A percentile compares a stretch with the other conserved stretches of the same genome.
Evolutionary conservation across 176 grass and related monocot species (phyloP).

Genomic region (Themeda triandra): DNA sequence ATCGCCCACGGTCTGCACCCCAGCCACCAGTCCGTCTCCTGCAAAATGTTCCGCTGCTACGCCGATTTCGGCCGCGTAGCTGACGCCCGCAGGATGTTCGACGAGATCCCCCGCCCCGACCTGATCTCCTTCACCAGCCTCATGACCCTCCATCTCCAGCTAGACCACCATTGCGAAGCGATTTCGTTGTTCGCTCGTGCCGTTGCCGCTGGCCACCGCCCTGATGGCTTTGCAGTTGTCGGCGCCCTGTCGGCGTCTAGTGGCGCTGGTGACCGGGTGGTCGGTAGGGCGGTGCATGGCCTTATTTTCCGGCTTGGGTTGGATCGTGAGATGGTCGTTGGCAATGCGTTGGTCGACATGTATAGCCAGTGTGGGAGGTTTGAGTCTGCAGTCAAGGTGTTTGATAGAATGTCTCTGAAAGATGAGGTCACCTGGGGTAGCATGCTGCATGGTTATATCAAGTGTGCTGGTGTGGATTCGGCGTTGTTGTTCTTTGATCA

Average conservation of each 20-base stretch:
- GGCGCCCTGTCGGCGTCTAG: conserved; percentile 36
- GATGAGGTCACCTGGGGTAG: conserved; percentile 57
- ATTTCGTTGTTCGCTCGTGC: conserved; percentile 25
- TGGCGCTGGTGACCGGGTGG: neutral
- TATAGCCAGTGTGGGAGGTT: conserved; percentile 44
- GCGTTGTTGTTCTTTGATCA: conserved; percentile 42
- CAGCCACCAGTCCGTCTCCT: conserved; percentile 40
- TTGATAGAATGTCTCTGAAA: conserved; percentile 34
- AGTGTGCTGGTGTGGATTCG: conserved; percentile 31
- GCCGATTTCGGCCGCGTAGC: neutral
- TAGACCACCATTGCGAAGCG: conserved; percentile 19
- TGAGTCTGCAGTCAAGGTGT: conserved; percentile 14
- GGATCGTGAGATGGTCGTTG: conserved; percentile 25
- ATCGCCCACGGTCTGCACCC: conserved; percentile 37
- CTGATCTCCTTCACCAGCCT: conserved; percentile 53
- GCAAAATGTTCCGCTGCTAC: conserved; percentile 52
- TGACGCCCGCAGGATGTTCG: conserved; percentile 32
- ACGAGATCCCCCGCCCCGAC: conserved; percentile 54
- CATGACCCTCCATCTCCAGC: conserved; percentile 49
- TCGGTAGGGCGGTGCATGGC: conserved; percentile 28
- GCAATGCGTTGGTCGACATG: conserved; percentile 67
- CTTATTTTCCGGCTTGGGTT: conserved; percentile 38
- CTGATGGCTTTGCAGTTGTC: conserved; percentile 45
- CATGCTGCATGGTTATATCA: conserved; percentile 55
- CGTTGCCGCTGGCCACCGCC: neutral